phyloP scores from a whole-genome alignment of 1,284 basidiomycete species.

The Tilletiopsis washingtonensis region DNA sequence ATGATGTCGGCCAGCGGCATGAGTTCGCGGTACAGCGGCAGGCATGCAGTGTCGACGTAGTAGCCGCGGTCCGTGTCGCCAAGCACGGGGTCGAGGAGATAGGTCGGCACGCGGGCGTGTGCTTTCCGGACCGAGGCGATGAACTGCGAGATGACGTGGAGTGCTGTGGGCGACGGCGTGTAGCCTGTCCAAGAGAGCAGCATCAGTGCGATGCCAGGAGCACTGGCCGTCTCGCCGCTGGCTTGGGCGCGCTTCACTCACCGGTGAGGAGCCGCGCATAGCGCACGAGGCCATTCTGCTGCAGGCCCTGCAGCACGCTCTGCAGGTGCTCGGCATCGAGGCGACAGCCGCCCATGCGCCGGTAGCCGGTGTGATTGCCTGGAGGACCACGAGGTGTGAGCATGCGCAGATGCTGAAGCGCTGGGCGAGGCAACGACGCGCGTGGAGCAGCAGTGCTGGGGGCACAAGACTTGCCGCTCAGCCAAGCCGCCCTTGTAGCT shows the following conservation, averaged over 20 bases:
- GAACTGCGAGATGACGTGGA: constrained; percentile 61
- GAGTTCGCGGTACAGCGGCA: constrained; percentile 77
- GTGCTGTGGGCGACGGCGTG: constrained; percentile 73
- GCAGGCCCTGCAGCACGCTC: constrained; percentile 44
- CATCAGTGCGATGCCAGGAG: constrained; percentile 23
- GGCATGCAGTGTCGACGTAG: constrained; percentile 84
- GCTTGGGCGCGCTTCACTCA: constrained; percentile 50
- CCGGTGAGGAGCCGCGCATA: constrained; percentile 37
- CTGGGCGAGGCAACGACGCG: too few relatives aligned
- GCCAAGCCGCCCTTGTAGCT: too few relatives aligned
- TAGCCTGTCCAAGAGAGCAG: constrained; percentile 56
- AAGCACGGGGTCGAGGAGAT: constrained; percentile 66
- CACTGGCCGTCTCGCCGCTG: background rate
- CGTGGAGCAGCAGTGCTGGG: too few relatives aligned
- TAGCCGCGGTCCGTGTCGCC: constrained; percentile 52
- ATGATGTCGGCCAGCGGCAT: constrained; percentile 77
- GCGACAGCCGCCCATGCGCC: constrained; percentile 48
- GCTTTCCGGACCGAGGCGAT: too few relatives aligned
- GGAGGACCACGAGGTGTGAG: constrained; percentile 53
- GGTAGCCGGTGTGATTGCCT: constrained; percentile 82
- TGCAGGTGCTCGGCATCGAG: constrained; percentile 48
- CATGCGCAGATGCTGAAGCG: too few relatives aligned
- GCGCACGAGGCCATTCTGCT: constrained; percentile 30
- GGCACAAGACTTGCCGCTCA: too few relatives aligned
- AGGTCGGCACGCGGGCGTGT: constrained; percentile 63